phyloP scores from a whole-genome alignment of 495 filamentous ascomycete species.

The Aspergillus ellipticus region DNA sequence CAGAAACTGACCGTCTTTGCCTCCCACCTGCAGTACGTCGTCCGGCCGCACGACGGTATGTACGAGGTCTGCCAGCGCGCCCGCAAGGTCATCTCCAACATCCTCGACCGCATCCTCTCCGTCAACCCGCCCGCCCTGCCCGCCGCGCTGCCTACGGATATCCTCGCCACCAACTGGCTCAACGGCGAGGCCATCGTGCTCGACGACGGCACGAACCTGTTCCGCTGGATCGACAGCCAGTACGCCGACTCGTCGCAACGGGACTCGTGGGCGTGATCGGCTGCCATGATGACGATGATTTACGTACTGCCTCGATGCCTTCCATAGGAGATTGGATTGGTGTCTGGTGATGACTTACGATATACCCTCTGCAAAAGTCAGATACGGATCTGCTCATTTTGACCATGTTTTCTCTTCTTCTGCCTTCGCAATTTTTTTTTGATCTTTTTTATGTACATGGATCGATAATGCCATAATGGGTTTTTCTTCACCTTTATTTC shows the following conservation, averaged over 20 bases:
- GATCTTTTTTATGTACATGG: too few species aligned
- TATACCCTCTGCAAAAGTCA: not conserved
- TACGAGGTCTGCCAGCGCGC: constrained; percentile 5
- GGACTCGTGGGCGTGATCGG: not conserved
- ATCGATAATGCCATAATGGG: too few species aligned
- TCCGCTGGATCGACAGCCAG: not conserved
- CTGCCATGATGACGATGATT: not conserved
- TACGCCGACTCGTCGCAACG: not conserved
- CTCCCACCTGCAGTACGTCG: constrained; percentile 4
- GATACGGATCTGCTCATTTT: too few species aligned
- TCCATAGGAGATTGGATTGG: not conserved
- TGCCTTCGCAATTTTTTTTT: too few species aligned
- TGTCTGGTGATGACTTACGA: not conserved
- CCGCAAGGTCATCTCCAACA: constrained; percentile 5
- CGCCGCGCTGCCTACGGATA: not conserved
- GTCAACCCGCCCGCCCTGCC: not conserved
- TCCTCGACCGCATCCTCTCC: not conserved
- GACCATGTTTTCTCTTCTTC: too few species aligned
- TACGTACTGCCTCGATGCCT: not conserved
- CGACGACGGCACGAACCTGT: not conserved
- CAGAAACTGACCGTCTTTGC: constrained; percentile 55
- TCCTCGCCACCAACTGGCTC: not conserved
- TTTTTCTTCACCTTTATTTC: too few species aligned
- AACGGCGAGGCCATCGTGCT: not conserved
- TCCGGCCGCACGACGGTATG: not conserved